Percentiles rank a stretch among this genome's conserved stretches.
Evolutionary conservation across 2,329 filamentous ascomycete species (phyloP).

Genomic region (Elsinoe necatrix): DNA sequence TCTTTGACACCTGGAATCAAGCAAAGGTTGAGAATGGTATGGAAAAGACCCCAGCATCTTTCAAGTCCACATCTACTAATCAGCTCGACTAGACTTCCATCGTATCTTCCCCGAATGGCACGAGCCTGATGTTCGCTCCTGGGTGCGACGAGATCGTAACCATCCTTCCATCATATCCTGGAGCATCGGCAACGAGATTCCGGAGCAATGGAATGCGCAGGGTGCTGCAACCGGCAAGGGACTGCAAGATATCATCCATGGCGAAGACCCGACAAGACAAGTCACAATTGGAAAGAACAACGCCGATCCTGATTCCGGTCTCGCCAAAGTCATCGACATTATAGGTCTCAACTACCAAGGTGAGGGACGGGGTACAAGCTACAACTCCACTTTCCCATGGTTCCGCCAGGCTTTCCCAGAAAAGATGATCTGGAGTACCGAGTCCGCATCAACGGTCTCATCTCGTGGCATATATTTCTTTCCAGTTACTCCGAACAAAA

Average conservation of each 20-base stretch:
- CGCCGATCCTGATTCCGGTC: conserved; percentile 34
- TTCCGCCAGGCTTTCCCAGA: conserved; percentile 41
- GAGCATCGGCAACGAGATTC: conserved; percentile 48
- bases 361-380: conserved; percentile 36
- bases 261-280: conserved; percentile 43
- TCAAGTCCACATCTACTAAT: not conserved
- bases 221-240: conserved; percentile 28
- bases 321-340: conserved; percentile 40
- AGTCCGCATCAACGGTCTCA: conserved; percentile 41
- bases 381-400: conserved; percentile 30
- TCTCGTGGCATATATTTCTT: conserved; percentile 47
- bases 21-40: conserved; percentile 34
- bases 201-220: conserved; percentile 37
- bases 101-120: conserved; percentile 47
- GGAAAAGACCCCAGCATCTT: not conserved
- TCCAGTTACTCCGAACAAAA: conserved; percentile 38
- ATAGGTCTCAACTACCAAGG: conserved; percentile 50
- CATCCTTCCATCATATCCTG: conserved; percentile 46
- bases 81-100: conserved; percentile 36
- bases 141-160: conserved; percentile 48
- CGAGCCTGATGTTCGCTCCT: conserved; percentile 44
- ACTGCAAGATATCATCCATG: conserved; percentile 36
- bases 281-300: conserved; percentile 41
- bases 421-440: conserved; percentile 40
- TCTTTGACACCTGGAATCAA: conserved; percentile 44